Evolutionary conservation across 2,329 filamentous ascomycete species (phyloP).

Genomic region (Fusarium sp.): DNA sequence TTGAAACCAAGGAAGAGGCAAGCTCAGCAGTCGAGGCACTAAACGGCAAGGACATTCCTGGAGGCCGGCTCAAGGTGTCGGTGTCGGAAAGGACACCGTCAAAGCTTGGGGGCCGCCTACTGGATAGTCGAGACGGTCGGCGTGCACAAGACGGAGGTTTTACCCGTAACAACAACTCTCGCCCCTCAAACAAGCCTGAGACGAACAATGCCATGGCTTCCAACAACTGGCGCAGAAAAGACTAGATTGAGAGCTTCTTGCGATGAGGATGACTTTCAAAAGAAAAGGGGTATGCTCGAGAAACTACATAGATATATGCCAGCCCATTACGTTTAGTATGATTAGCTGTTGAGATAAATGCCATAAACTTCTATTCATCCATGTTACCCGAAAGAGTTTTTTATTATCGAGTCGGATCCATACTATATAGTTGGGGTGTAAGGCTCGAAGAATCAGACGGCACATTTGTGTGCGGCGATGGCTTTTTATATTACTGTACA

Average conservation of each 20-base stretch:
- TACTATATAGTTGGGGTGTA: too few relatives aligned
- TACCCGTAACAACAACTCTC: background rate
- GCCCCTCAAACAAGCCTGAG: constrained; percentile 3
- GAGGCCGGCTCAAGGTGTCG: constrained; percentile 17
- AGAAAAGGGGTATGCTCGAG: background rate
- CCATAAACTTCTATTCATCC: background rate
- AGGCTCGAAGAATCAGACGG: too few relatives aligned
- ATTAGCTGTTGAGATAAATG: background rate
- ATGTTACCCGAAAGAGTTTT: too few relatives aligned
- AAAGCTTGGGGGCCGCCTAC: constrained; percentile 13
- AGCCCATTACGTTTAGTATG: background rate
- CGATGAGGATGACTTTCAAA: background rate
- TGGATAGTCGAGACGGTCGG: background rate
- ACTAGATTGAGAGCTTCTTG: background rate
- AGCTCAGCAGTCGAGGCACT: constrained; percentile 55
- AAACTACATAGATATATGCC: background rate
- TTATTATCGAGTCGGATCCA: too few relatives aligned
- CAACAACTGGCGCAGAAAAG: constrained; percentile 18
- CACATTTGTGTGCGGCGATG: too few relatives aligned
- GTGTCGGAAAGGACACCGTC: constrained; percentile 2
- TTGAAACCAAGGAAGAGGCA: constrained; percentile 63
- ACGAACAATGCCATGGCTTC: constrained; percentile 12
- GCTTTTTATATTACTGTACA: too few relatives aligned
- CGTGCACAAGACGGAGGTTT: background rate
- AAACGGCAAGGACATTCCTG: constrained; percentile 22